Evolutionary conservation across 495 filamentous ascomycete genomes (phyloP).

Genomic region (Saxophila tyrrhenica): DNA sequence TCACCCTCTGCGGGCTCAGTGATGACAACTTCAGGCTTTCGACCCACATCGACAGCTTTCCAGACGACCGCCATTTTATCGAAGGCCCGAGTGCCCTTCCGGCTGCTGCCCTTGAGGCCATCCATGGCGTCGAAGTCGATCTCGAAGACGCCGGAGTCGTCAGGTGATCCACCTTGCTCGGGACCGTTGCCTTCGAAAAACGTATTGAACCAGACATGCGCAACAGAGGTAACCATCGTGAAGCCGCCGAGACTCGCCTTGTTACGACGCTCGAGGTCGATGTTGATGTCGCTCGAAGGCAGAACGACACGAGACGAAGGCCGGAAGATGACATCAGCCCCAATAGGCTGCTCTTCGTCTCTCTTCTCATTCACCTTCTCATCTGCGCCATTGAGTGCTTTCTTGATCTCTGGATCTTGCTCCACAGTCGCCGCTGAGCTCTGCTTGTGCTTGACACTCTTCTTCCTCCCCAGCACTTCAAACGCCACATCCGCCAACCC

Average conservation of each 20-base stretch:
- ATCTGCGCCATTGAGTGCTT: neutral
- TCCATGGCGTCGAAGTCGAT: conserved; percentile 57
- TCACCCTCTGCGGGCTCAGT: conserved; percentile 37
- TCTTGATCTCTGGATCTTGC: neutral
- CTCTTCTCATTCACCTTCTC: neutral
- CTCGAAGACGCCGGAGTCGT: conserved; percentile 47
- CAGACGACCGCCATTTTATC: conserved; percentile 85
- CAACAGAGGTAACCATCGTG: conserved; percentile 83
- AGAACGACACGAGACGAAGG: conserved; percentile 55
- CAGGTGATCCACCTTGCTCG: conserved; percentile 47
- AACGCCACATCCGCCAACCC: conserved; percentile 40
- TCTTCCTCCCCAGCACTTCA: conserved; percentile 30
- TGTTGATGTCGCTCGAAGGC: conserved; percentile 75
- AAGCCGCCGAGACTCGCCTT: conserved; percentile 66
- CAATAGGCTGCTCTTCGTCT: conserved; percentile 21
- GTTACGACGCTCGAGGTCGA: conserved; percentile 73
- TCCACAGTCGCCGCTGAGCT: neutral
- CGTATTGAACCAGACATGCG: conserved; percentile 92
- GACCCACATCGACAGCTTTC: conserved; percentile 33
- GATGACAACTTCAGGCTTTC: conserved; percentile 21
- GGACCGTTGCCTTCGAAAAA: conserved; percentile 80
- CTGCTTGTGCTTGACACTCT: neutral
- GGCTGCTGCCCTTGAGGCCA: conserved; percentile 65
- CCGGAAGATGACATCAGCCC: conserved; percentile 57
- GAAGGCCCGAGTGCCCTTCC: conserved; percentile 69